Base-by-base conservation (phyloP, 768 basidiomycete species). In the Cubamyces sp. region DNA sequence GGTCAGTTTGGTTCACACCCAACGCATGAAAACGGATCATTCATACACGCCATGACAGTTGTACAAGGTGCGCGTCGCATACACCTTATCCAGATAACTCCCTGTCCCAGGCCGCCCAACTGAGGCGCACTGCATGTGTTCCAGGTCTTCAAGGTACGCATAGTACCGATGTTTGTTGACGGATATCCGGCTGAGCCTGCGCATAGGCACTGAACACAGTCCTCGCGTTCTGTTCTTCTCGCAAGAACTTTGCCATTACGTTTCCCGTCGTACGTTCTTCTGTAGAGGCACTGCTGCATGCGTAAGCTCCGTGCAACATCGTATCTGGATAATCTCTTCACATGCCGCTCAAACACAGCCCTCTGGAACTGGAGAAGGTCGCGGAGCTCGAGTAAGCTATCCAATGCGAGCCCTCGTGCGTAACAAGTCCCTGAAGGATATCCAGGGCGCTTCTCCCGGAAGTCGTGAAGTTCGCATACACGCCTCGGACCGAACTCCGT, bases 151-250 rank as follows among this genome's bases (percentile, higher is more conserved):
- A 78, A 83, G 75, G 79, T 77, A 64, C 56, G 71, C 14, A 25
- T 41, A 37, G 30, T n/a, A 8, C 25, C 49, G n/a, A 18, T 4
- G 7, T 26, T 21, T 6, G 46, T n/a, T 2, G n/a, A 0, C 23
- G 16, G 28, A 30, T 42, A 26, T 39, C 16, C 5, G 8, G 4
- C 30, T 7, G 23, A 37, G 23, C 6, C 1, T 34, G 39, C 23
- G 46, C 30, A 30, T 53, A 96, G 91, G 91, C 93, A 11, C 77
- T 96, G 49, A 96, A 95, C 67, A 92, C 93, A 15, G 91, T 96
- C 4, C 82, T 95, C 42, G 93, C 90, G 0, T 96, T 96, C 69
- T 82, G 93, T 41, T 90, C 91, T 2, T 87, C 91, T 0, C 81
- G 91, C 63, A 90, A 91, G 65, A 85, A 91, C 64, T 73, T 96